These are phyloP conservation scores for Aeschynomene evenia DNA, from an alignment of 306 rosid genomes.

Conservation along the genomic window DNA sequence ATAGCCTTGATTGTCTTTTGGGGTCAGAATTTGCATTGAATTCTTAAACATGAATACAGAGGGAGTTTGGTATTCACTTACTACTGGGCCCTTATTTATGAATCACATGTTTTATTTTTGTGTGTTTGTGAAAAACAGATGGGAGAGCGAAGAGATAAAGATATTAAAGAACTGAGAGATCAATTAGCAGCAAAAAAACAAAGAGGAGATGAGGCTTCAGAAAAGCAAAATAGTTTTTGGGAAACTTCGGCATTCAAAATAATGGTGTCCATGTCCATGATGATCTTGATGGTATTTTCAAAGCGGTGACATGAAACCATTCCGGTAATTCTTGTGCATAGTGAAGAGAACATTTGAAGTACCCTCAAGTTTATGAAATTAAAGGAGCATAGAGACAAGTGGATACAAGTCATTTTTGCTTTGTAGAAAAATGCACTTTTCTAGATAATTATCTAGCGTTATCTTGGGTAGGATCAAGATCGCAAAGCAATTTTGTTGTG, in stretches of 20 bases:
- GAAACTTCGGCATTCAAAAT: constrained; percentile 65
- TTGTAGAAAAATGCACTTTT: constrained; percentile 32
- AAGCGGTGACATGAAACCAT: constrained; percentile 42
- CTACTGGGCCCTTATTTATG: neutral
- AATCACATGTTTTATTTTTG: constrained; percentile 9
- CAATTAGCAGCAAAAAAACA: constrained; percentile 53
- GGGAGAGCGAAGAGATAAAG: constrained; percentile 82
- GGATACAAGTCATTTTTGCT: constrained; percentile 34
- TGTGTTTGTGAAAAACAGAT: constrained; percentile 54
- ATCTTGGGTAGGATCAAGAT: neutral
- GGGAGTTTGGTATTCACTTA: constrained; percentile 1
- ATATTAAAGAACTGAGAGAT: constrained; percentile 58
- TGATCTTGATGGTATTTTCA: constrained; percentile 56
- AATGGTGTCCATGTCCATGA: constrained; percentile 67
- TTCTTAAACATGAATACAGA: neutral
- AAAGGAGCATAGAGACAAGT: constrained; percentile 22
- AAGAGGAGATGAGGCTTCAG: constrained; percentile 28
- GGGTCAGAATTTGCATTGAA: constrained; percentile 9
- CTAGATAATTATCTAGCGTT: neutral
- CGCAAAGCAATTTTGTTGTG: neutral
- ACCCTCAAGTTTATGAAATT: neutral
- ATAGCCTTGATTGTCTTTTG: constrained; percentile 12
- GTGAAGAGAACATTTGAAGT: neutral
- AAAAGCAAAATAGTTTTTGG: constrained; percentile 59
- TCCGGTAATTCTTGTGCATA: constrained; percentile 21